Percentiles rank a stretch among this genome's conserved stretches.
Conservation (phyloP, 371 early-diverging fungal species). For the Dinochytrium kinnereticum region DNA sequence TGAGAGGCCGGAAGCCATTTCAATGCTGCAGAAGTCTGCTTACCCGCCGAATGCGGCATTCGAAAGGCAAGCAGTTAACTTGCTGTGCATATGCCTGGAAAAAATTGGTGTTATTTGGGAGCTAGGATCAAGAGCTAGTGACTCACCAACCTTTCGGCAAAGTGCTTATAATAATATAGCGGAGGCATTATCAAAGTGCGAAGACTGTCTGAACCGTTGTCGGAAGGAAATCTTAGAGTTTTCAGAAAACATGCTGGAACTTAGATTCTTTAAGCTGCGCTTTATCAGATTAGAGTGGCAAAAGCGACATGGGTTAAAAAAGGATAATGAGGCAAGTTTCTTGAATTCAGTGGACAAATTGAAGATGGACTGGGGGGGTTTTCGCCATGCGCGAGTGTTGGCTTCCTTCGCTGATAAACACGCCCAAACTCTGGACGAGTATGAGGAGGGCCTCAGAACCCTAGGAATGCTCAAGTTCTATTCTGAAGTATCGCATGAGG, state of each 20-base stretch:
- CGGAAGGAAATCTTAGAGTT: background rate
- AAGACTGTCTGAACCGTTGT: background rate
- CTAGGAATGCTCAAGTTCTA: background rate
- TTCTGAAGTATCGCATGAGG: no score
- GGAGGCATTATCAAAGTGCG: background rate
- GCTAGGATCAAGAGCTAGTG: background rate
- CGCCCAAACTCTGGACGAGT: no score
- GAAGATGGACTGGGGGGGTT: no score
- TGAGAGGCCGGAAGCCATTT: background rate
- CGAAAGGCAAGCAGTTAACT: no score
- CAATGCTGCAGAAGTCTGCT: background rate
- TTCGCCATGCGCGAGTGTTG: no score
- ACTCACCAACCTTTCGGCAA: background rate
- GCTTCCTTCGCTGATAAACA: no score
- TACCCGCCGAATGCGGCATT: background rate
- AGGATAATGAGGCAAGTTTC: no score
- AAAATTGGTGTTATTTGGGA: no score
- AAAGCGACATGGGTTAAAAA: background rate
- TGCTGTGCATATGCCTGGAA: no score
- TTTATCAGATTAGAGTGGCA: background rate
- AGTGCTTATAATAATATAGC: background rate
- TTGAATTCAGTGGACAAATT: background rate
- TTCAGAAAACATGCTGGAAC: conserved; percentile 18
- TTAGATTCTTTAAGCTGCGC: conserved; percentile 11
- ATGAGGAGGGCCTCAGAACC: background rate